Conservation (phyloP, 805 yeast genomes). For the Sugiyamaella qingdaonensis region DNA sequence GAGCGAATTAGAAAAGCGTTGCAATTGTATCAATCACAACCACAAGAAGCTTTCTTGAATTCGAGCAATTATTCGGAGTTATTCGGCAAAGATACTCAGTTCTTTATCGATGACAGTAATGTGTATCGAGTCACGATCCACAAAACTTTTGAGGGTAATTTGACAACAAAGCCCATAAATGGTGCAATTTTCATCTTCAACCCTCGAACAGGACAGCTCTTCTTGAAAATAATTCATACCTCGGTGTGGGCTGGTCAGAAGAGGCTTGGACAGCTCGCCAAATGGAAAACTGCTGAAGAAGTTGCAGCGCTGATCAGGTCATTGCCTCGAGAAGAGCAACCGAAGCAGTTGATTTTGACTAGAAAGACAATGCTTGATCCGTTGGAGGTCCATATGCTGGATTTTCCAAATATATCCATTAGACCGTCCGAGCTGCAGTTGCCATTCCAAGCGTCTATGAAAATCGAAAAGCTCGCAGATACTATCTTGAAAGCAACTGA, state of each 20-base stretch:
- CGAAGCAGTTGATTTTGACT: constrained; percentile 85
- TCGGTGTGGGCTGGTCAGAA: constrained; percentile 98
- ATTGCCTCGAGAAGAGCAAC: constrained; percentile 89
- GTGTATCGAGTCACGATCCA: constrained; percentile 92
- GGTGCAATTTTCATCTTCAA: constrained; percentile 89
- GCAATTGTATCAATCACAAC: constrained; percentile 88
- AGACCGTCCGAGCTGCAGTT: constrained; percentile 84
- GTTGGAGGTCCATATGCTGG: constrained; percentile 92
- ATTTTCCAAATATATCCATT: constrained; percentile 87
- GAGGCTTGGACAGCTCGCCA: constrained; percentile 85
- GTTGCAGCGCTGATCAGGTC: constrained; percentile 88
- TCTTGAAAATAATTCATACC: constrained; percentile 84
- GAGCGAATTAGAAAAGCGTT: constrained; percentile 93
- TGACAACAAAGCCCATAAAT: constrained; percentile 87
- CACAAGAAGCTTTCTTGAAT: constrained; percentile 85
- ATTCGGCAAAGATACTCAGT: constrained; percentile 75
- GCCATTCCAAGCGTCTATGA: constrained; percentile 85
- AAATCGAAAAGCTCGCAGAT: constrained; percentile 73
- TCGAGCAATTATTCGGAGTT: constrained; percentile 88
- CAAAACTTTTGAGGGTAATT: constrained; percentile 86
- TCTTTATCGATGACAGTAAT: constrained; percentile 89
- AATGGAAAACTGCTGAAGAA: constrained; percentile 98
- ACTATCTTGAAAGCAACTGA: constrained; percentile 82
- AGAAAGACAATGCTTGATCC: constrained; percentile 92
- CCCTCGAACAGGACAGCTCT: constrained; percentile 87